Conservation (phyloP, 2,329 filamentous ascomycete species). For the Alternaria metachromatica region DNA sequence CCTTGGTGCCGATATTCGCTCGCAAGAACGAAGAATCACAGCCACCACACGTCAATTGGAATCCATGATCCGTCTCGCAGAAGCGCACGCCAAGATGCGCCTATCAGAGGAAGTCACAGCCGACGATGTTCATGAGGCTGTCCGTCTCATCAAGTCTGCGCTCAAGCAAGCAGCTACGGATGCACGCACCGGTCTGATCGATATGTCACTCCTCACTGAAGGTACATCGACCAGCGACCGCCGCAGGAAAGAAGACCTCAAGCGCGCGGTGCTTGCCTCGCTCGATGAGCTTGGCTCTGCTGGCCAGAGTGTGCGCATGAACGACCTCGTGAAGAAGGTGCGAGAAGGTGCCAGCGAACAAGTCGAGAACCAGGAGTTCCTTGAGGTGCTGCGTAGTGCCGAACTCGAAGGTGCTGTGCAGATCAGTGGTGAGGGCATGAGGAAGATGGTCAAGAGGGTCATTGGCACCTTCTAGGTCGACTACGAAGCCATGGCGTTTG, state of each 20-base stretch:
- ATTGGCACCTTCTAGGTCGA: constrained; percentile 34
- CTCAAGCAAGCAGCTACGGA: constrained; percentile 98
- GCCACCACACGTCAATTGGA: constrained; percentile 96
- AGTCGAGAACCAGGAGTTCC: constrained; percentile 81
- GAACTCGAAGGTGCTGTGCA: constrained; percentile 86
- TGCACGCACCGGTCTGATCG: constrained; percentile 85
- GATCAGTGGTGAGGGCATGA: constrained; percentile 81
- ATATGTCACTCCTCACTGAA: constrained; percentile 94
- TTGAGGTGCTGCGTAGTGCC: constrained; percentile 77
- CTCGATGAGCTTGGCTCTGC: constrained; percentile 77
- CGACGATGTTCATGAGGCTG: constrained; percentile 86
- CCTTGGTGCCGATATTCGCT: constrained; percentile 73
- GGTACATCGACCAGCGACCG: constrained; percentile 91
- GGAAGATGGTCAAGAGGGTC: constrained; percentile 81
- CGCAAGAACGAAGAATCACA: constrained; percentile 93
- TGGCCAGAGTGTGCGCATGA: constrained; percentile 71
- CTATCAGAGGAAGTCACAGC: constrained; percentile 76
- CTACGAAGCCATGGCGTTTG: not conserved
- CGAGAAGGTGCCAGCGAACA: constrained; percentile 63
- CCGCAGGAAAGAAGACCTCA: constrained; percentile 81
- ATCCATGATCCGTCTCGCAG: constrained; percentile 95
- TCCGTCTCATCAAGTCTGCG: constrained; percentile 89
- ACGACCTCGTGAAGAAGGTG: constrained; percentile 77
- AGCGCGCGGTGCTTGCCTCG: constrained; percentile 74
- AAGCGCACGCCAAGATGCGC: constrained; percentile 98